Evolutionary conservation across 768 basidiomycete genomes (phyloP).

Genomic region (Hysterangium stoloniferum): DNA sequence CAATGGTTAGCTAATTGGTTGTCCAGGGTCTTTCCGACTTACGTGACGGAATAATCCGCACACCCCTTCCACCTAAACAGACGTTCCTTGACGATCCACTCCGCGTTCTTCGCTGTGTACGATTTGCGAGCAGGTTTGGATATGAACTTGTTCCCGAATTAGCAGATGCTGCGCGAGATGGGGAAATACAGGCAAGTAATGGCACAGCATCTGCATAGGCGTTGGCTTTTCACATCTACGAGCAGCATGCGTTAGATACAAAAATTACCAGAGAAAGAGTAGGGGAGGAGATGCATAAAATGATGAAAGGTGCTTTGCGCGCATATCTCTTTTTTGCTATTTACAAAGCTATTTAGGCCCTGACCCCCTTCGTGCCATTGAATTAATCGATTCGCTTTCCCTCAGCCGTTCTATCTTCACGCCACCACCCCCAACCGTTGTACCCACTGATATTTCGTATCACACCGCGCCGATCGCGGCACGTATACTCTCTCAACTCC

Average conservation of each 20-base stretch:
- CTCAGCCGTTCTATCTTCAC: constrained; percentile 63
- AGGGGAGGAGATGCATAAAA: constrained; percentile 89
- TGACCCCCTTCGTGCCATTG: constrained; percentile 65
- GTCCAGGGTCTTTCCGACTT: constrained; percentile 82
- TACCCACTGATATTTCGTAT: constrained; percentile 19
- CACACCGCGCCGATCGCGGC: constrained; percentile 45
- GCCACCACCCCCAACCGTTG: constrained; percentile 31
- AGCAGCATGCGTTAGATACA: constrained; percentile 52
- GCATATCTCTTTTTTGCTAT: constrained; percentile 1
- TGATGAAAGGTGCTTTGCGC: constrained; percentile 59
- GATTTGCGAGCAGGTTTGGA: constrained; percentile 88
- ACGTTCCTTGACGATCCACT: constrained; percentile 95
- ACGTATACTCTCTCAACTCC: constrained; percentile 41
- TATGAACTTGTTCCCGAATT: constrained; percentile 70
- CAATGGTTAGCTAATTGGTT: background rate
- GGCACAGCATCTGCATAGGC: background rate
- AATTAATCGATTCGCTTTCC: constrained; percentile 64
- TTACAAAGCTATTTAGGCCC: constrained; percentile 39
- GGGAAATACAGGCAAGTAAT: constrained; percentile 49
- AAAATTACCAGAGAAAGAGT: constrained; percentile 91
- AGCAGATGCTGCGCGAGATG: constrained; percentile 50
- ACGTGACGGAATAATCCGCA: constrained; percentile 68
- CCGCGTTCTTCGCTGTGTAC: constrained; percentile 80
- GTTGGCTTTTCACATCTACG: background rate
- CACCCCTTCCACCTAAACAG: constrained; percentile 76